Conservation (phyloP, 495 filamentous ascomycete genomes). For the Neurospora cerealis region DNA sequence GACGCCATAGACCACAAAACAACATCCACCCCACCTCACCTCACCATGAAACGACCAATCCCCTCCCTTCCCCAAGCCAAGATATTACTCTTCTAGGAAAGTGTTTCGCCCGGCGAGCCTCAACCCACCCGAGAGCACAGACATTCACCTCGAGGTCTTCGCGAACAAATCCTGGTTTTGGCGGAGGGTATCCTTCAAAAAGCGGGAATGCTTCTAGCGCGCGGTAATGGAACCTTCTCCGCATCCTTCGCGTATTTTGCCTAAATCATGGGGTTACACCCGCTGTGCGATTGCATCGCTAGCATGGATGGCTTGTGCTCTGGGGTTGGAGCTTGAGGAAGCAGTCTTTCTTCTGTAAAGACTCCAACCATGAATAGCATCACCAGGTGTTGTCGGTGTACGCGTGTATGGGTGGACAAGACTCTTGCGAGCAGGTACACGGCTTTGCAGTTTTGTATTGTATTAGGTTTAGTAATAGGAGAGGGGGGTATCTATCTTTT, state of each 20-base stretch:
- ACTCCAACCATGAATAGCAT: background rate
- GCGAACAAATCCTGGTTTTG: background rate
- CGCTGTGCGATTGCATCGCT: background rate
- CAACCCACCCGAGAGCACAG: background rate
- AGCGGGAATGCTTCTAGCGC: background rate
- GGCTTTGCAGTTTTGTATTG: background rate
- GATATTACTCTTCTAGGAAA: background rate
- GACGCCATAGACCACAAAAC: background rate
- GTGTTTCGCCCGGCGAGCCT: background rate
- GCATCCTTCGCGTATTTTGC: background rate
- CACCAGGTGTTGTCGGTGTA: background rate
- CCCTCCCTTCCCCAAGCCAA: background rate
- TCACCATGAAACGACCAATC: background rate
- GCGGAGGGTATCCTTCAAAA: background rate
- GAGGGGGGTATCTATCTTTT: background rate
- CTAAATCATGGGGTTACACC: background rate
- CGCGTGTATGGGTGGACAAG: background rate
- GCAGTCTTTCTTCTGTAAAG: background rate
- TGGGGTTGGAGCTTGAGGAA: background rate
- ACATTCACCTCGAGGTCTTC: background rate
- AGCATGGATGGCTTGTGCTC: background rate
- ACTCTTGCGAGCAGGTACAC: background rate
- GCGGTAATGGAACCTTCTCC: background rate
- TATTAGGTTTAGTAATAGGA: background rate
- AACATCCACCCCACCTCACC: background rate